Base-by-base conservation (phyloP, 208 protist species). In the Entamoeba dispar region DNA sequence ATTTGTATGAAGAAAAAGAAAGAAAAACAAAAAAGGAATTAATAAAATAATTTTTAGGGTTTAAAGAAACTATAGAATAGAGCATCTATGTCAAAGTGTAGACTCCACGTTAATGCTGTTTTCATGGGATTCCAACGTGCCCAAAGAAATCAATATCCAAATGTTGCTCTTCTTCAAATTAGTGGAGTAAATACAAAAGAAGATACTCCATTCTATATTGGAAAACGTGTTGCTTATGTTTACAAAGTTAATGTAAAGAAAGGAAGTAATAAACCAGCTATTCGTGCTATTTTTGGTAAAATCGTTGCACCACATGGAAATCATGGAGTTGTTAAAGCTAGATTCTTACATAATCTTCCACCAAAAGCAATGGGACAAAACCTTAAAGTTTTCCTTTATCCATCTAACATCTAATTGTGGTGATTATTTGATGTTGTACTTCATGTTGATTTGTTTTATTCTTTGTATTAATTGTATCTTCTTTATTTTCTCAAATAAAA, bases 171-270 rank as follows among this genome's bases (percentile, higher is more conserved):
- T 6, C 47, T 95, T 51, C 49, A 95, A 14, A 92, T 96, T 69
- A 93, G 95, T 15, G 98, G 98, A 95, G 97, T 98, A 77, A 97
- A 98, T 95, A 97, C 96, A 93, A 97, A 96, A 94, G 96, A 98
- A 92, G 98, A 98, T 61, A 96, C 98, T 93, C 92, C 95, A 55
- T 99, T 97, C 96, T 99, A 99, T 96, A 95, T 98, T 34, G 98
- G 98, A 93, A 99, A 99, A 97, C 96, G 97, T 93, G 96, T 99
- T 91, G 98, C 97, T 95, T 99, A 98, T 96, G 97, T 99, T 50
- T 99, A 99, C 96, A 97, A 98, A 94, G 98, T 97, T 93, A 22
- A 52, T 15, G 97, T 97, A 94, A 96, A 98, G 93, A 77, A 77
- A 77, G 61, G 61, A 22, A 77, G 61, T 19, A 96, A 94, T 95